phyloP scores from a whole-genome alignment of 192 early-diverging fungal genomes.

The Coemansia sp. region DNA sequence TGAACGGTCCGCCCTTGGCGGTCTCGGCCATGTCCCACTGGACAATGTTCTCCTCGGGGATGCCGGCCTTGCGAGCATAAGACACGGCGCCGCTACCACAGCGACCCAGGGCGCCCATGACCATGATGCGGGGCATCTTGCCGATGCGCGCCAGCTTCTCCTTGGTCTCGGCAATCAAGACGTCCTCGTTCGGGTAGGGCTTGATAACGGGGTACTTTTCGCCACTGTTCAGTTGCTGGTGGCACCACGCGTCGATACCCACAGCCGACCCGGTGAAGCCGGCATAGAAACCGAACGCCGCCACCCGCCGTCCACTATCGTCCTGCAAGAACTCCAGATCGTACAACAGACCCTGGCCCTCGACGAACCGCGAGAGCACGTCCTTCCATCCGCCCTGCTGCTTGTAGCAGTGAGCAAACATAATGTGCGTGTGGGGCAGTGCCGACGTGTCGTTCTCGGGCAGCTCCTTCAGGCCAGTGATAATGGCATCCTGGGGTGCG shows the following conservation, averaged over 20 bases:
- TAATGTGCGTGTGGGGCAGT: conserved; percentile 91
- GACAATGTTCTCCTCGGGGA: conserved; percentile 85
- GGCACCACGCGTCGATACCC: conserved; percentile 90
- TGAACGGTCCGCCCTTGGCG: conserved; percentile 88
- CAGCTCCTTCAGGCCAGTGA: conserved; percentile 96
- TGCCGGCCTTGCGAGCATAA: conserved; percentile 76
- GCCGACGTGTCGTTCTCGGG: conserved; percentile 91
- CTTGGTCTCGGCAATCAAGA: conserved; percentile 73
- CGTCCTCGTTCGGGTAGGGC: conserved; percentile 83
- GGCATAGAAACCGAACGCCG: conserved; percentile 96
- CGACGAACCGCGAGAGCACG: conserved; percentile 79
- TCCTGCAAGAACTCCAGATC: conserved; percentile 96
- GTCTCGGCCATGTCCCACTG: conserved; percentile 98
- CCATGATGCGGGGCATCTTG: conserved; percentile 79
- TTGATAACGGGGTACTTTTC: conserved; percentile 72
- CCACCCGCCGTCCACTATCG: conserved; percentile 81
- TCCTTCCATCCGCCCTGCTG: conserved; percentile 92
- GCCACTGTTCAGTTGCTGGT: conserved; percentile 62
- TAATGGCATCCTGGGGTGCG: conserved; percentile 89
- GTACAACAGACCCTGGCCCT: conserved; percentile 82
- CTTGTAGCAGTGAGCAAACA: conserved; percentile 99
- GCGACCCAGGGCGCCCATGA: conserved; percentile 97
- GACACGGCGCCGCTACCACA: conserved; percentile 90
- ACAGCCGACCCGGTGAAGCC: conserved; percentile 95
- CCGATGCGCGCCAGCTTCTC: conserved; percentile 60